A percentile compares a stretch with the other conserved stretches of the same genome.
Evolutionary conservation across 164 flowering plant genomes (phyloP).

Genomic region (Liriodendron chinense): DNA sequence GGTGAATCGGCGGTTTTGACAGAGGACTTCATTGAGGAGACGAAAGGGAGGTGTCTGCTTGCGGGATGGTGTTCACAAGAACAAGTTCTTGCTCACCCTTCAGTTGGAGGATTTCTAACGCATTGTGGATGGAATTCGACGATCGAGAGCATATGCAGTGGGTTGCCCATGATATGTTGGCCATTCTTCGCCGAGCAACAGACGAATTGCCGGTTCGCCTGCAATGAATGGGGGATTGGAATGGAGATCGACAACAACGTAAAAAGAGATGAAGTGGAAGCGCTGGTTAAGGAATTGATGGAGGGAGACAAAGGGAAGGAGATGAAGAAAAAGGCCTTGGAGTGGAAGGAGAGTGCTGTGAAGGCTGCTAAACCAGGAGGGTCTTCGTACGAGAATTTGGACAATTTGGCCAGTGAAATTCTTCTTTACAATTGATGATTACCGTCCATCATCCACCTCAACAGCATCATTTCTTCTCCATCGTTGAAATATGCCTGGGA

Average conservation of each 20-base stretch:
- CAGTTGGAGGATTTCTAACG: constrained; percentile 10
- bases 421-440: not conserved
- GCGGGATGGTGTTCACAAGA: constrained; percentile 20
- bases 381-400: constrained; percentile 4
- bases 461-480: too few species aligned
- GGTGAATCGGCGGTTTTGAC: constrained; percentile 25
- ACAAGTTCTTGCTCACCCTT: constrained; percentile 11
- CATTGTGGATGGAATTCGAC: constrained; percentile 18
- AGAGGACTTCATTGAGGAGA: constrained; percentile 20
- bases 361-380: not conserved
- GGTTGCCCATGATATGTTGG: constrained; percentile 14
- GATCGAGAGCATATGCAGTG: constrained; percentile 5
- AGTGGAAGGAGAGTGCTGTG: constrained; percentile 8
- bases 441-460: not conserved
- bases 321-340: constrained; percentile 9
- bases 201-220: constrained; percentile 8
- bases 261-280: constrained; percentile 7
- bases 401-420: not conserved
- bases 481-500: too few species aligned
- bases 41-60: constrained; percentile 19
- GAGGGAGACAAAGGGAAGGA: constrained; percentile 10
- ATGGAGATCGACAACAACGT: constrained; percentile 15
- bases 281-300: constrained; percentile 8
- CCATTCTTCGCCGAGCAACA: constrained; percentile 12
- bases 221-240: constrained; percentile 12